phyloP scores from a whole-genome alignment of 371 early-diverging fungal species.

The Lichtheimia ramosa region DNA sequence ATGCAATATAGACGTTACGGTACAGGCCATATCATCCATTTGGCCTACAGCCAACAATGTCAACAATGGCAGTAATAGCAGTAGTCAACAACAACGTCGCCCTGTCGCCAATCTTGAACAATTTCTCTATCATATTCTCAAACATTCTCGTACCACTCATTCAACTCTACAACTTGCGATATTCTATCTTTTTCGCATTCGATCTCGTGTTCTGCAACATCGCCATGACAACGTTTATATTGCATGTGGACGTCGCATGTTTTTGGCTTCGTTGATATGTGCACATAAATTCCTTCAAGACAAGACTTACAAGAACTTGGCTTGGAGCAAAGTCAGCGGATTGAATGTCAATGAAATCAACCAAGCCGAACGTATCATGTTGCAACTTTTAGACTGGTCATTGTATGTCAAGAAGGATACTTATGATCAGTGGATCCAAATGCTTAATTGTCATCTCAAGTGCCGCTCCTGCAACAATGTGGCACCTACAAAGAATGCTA shows the following conservation, averaged over 20 bases:
- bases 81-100: constrained; percentile 5
- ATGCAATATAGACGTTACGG: constrained; percentile 36
- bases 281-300: constrained; percentile 83
- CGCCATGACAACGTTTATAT: constrained; percentile 38
- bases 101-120: constrained; percentile 63
- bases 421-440: constrained; percentile 53
- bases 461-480: neutral
- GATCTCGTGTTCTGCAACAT: constrained; percentile 35
- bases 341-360: constrained; percentile 72
- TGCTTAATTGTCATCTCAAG: constrained; percentile 35
- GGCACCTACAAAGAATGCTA: constrained; percentile 4
- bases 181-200: constrained; percentile 68
- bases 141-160: constrained; percentile 77
- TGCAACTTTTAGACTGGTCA: constrained; percentile 72
- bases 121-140: constrained; percentile 77
- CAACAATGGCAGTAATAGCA: constrained; percentile 27
- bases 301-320: constrained; percentile 78
- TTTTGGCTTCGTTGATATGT: constrained; percentile 74
- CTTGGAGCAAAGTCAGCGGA: constrained; percentile 80
- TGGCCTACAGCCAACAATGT: constrained; percentile 45
- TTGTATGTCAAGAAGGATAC: constrained; percentile 64
- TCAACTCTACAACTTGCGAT: constrained; percentile 79
- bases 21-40: constrained; percentile 60
- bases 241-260: constrained; percentile 79
- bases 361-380: constrained; percentile 69